These are phyloP conservation scores for Taphrina betulina DNA, from an alignment of 1,139 yeast genomes.

Conservation along the genomic window DNA sequence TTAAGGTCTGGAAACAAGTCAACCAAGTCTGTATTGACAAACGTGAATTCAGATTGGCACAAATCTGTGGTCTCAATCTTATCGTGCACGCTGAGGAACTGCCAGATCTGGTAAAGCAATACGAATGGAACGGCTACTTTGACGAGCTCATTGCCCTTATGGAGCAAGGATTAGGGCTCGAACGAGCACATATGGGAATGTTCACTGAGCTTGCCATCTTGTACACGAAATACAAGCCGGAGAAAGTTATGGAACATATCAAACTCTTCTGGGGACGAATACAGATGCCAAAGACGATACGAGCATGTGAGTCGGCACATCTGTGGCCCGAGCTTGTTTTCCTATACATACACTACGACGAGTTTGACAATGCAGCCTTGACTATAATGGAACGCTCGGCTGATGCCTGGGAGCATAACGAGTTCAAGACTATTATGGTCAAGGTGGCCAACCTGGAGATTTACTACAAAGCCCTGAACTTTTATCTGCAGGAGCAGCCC, in stretches of 20 bases:
- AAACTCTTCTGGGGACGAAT: constrained; percentile 97
- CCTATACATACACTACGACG: constrained; percentile 96
- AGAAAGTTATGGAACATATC: constrained; percentile 91
- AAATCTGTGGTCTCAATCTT: constrained; percentile 95
- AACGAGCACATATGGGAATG: constrained; percentile 99
- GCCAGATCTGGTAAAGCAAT: constrained; percentile 80
- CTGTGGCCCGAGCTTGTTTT: constrained; percentile 95
- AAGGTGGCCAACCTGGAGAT: constrained; percentile 96
- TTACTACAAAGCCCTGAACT: constrained; percentile 94
- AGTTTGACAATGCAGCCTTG: constrained; percentile 98
- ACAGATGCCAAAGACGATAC: constrained; percentile 93
- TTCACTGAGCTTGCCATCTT: constrained; percentile 91
- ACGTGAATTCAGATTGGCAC: constrained; percentile 93
- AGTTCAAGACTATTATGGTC: constrained; percentile 90
- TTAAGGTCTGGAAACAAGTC: constrained; percentile 95
- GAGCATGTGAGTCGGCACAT: constrained; percentile 91
- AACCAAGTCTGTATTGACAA: constrained; percentile 94
- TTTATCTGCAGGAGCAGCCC: constrained; percentile 90
- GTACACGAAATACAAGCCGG: constrained; percentile 87
- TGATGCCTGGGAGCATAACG: constrained; percentile 87
- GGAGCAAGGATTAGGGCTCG: constrained; percentile 93
- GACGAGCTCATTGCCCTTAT: constrained; percentile 86
- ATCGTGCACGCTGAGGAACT: constrained; percentile 97
- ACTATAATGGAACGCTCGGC: constrained; percentile 97
- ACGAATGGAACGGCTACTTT: constrained; percentile 88